phyloP scores from a whole-genome alignment of 805 yeast genomes.

The Diddensiella transvaalensis region DNA sequence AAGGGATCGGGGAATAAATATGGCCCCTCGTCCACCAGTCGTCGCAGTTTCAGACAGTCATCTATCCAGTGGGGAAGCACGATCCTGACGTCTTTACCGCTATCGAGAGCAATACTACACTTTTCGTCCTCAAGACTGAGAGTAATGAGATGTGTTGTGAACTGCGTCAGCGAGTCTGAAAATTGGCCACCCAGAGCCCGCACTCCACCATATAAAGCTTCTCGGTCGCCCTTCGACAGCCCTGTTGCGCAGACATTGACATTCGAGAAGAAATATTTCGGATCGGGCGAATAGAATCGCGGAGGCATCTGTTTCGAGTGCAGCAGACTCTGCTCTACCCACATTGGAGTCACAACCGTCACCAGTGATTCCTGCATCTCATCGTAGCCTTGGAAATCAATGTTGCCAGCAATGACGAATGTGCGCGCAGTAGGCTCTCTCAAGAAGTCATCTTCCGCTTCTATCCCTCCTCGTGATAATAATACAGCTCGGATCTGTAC shows the following conservation, averaged over 20 bases:
- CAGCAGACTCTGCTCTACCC: slow-evolving; percentile 52
- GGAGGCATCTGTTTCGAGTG: slow-evolving; percentile 45
- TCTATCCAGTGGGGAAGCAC: slow-evolving; percentile 82
- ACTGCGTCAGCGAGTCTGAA: slow-evolving; percentile 56
- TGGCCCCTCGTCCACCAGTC: slow-evolving; percentile 48
- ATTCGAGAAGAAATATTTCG: slow-evolving; percentile 58
- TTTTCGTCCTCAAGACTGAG: slow-evolving; percentile 49
- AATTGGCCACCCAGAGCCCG: slow-evolving; percentile 75
- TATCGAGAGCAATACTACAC: slow-evolving; percentile 49
- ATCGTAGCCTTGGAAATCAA: slow-evolving; percentile 50
- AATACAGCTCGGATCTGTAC: not conserved
- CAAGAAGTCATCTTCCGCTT: not conserved
- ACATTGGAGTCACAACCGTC: slow-evolving; percentile 60
- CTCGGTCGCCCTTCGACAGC: slow-evolving; percentile 55
- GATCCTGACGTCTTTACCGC: slow-evolving; percentile 30
- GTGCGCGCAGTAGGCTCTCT: slow-evolving; percentile 4
- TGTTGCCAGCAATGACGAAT: slow-evolving; percentile 45
- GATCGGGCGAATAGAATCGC: slow-evolving; percentile 68
- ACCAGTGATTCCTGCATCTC: slow-evolving; percentile 51
- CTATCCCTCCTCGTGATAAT: slow-evolving; percentile 1
- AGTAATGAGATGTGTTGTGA: slow-evolving; percentile 77
- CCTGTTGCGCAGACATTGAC: slow-evolving; percentile 60
- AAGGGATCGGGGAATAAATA: slow-evolving; percentile 46
- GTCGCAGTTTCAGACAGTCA: slow-evolving; percentile 55
- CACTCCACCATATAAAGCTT: slow-evolving; percentile 64